Evolutionary conservation across 2,329 filamentous ascomycete genomes (phyloP).

Genomic region (Ophiostoma sp.): DNA sequence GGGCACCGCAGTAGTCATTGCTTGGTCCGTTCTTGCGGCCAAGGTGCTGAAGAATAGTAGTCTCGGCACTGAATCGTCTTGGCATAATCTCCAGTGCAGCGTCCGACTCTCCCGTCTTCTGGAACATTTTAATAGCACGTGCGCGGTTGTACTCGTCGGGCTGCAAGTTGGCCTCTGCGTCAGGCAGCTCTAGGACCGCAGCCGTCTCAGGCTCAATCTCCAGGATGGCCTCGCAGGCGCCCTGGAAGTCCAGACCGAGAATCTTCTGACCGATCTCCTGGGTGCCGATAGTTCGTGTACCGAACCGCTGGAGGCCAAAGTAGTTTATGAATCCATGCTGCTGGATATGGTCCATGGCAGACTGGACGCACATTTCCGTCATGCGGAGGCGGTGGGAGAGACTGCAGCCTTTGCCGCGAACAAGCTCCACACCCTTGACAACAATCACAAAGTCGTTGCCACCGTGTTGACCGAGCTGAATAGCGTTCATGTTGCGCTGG

Average conservation of each 20-base stretch:
- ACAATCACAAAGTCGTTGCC: conserved; percentile 95
- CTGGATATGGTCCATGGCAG: conserved; percentile 61
- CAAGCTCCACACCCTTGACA: conserved; percentile 73
- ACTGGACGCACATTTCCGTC: conserved; percentile 46
- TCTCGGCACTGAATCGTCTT: conserved; percentile 74
- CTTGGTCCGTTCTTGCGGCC: conserved; percentile 44
- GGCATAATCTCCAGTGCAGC: conserved; percentile 66
- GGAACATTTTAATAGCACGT: conserved; percentile 70
- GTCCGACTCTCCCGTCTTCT: conserved; percentile 51
- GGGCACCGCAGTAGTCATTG: conserved; percentile 72
- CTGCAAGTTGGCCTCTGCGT: conserved; percentile 46
- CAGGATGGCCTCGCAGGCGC: conserved; percentile 71
- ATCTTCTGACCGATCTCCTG: conserved; percentile 81
- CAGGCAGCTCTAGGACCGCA: conserved; percentile 35
- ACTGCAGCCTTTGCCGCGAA: conserved; percentile 39
- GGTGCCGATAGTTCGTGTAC: conserved; percentile 78
- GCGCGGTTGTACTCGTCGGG: conserved; percentile 76
- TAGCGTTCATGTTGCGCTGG: conserved; percentile 62
- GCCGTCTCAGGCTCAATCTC: conserved; percentile 60
- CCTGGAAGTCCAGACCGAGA: conserved; percentile 72
- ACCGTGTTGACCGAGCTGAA: conserved; percentile 75
- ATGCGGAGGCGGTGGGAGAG: conserved; percentile 44
- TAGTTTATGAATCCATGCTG: conserved; percentile 91
- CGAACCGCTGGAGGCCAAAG: conserved; percentile 95
- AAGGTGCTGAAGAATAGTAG: conserved; percentile 71